Evolutionary conservation across 148 eudicot genomes (phyloP), one percentile per base, ranked within the genome.

Genomic region (Vaccinium myrtillus): DNA sequence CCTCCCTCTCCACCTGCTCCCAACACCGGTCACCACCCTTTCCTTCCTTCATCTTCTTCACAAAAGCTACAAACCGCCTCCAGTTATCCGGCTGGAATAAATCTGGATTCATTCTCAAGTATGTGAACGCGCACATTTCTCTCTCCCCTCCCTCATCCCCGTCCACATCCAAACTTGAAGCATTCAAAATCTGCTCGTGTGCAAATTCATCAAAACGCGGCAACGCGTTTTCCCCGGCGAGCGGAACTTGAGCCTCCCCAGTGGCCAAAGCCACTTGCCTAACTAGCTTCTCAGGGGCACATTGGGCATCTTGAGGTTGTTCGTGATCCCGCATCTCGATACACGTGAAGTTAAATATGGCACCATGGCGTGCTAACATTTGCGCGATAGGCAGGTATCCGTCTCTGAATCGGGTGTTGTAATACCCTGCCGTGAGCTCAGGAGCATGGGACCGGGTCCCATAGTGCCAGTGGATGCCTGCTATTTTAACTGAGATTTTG

Each of bases 401-500:
- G 19, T 97, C 98, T 1, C 89, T 86, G 87, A 83, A 91, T 30
- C 99, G 90, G 25, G 99, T 97, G 92, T 97, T 97, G 85, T 97
- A 97, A 88, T 97, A 97, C 49, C 99, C 99, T 0, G 99, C 99
- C 1, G 98, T 97, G 79, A 97, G 98, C 82, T 97, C 99, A 0
- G 99, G 98, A 77, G 99, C 97, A 7, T 97, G 99, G 48, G 99
- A 94, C 0, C 98, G 93, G 16, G 98, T 87, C 9, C 99, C 99
- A 5, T 97, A 97, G 73, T 97, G 99, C 99, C 99, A 97, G 83
- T 97, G 99, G 77, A 97, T 95, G 15, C 99, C 99, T 0, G 98
- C 98, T 11, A 97, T 58, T 78, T 97, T 97, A 25, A 95, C 98
- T 0, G 99, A 97, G 87, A 95, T 93, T 73, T 97, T 97, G 82